phyloP scores from a whole-genome alignment of 805 yeast species.

The Saccharomycopsis javanensis region DNA sequence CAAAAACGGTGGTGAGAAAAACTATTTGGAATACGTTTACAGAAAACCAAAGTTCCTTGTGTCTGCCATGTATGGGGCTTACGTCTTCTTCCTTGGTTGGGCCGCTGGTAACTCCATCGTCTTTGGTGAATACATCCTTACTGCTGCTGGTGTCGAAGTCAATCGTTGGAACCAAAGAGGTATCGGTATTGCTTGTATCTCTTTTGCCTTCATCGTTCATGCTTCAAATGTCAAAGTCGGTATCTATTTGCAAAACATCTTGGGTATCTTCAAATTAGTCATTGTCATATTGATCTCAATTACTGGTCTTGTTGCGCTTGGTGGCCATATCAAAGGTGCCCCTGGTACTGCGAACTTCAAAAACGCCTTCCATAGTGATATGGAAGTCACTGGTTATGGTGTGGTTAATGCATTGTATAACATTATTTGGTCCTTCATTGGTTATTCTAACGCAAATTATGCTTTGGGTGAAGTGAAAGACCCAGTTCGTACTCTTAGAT shows the following conservation, averaged over 20 bases:
- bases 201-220: slow-evolving; percentile 59
- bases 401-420: slow-evolving; percentile 69
- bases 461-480: slow-evolving; percentile 72
- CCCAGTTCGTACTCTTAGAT: slow-evolving; percentile 57
- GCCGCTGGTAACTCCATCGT: slow-evolving; percentile 78
- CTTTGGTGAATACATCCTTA: slow-evolving; percentile 66
- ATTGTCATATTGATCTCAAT: slow-evolving; percentile 60
- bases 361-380: slow-evolving; percentile 38
- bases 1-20: slow-evolving; percentile 80
- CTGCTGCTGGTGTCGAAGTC: slow-evolving; percentile 59
- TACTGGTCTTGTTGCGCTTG: slow-evolving; percentile 78
- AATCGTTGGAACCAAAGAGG: slow-evolving; percentile 73
- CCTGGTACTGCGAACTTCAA: slow-evolving; percentile 50
- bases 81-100: slow-evolving; percentile 72
- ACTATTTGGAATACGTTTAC: slow-evolving; percentile 65
- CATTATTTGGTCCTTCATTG: slow-evolving; percentile 78
- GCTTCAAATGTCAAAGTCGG: slow-evolving; percentile 55
- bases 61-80: slow-evolving; percentile 57
- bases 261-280: slow-evolving; percentile 68
- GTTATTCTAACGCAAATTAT: slow-evolving; percentile 75
- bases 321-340: slow-evolving; percentile 50
- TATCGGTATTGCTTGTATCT: slow-evolving; percentile 63
- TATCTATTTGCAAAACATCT: slow-evolving; percentile 49
- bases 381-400: slow-evolving; percentile 51
- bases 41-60: slow-evolving; percentile 59